Conservation (phyloP, 176 grass and related monocot genomes). For the Hordeum vulgare region DNA sequence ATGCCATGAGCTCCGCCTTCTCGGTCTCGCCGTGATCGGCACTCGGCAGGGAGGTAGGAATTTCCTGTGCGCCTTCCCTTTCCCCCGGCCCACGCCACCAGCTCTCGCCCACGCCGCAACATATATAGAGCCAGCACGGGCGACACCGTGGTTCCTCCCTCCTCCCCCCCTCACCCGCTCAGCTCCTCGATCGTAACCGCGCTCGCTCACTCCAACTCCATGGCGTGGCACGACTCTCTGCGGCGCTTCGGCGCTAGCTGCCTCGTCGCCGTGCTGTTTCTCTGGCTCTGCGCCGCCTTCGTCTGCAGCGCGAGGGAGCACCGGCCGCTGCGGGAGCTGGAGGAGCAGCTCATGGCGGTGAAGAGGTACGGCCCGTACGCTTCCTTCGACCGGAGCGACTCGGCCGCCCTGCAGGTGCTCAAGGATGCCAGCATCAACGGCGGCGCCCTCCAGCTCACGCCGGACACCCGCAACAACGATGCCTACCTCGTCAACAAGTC, state of each 20-base stretch:
- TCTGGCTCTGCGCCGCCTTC: neutral
- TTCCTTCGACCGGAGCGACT: neutral
- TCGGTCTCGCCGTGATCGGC: neutral
- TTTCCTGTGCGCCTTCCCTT: neutral
- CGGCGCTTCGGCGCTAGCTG: neutral
- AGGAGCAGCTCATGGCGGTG: neutral
- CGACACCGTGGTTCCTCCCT: neutral
- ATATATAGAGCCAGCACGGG: neutral
- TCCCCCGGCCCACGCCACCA: neutral
- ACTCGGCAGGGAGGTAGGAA: neutral
- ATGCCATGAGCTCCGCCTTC: neutral
- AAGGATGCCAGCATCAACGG: neutral
- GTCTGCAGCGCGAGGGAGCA: neutral
- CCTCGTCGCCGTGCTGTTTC: neutral
- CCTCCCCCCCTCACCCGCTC: neutral
- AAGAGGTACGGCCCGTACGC: neutral
- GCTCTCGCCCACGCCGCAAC: neutral
- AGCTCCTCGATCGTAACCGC: too few relatives aligned
- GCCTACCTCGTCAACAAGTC: constrained; percentile 18
- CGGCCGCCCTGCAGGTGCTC: neutral
- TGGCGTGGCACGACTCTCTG: neutral
- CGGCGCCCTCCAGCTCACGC: constrained; percentile 58
- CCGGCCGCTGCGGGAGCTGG: neutral
- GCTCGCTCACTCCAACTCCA: neutral
- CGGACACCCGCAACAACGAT: neutral